A percentile compares a stretch with the other conserved stretches of the same genome.
Conservation (phyloP, 352 stramenopile genomes). For the Globisporangium cederbergense region DNA sequence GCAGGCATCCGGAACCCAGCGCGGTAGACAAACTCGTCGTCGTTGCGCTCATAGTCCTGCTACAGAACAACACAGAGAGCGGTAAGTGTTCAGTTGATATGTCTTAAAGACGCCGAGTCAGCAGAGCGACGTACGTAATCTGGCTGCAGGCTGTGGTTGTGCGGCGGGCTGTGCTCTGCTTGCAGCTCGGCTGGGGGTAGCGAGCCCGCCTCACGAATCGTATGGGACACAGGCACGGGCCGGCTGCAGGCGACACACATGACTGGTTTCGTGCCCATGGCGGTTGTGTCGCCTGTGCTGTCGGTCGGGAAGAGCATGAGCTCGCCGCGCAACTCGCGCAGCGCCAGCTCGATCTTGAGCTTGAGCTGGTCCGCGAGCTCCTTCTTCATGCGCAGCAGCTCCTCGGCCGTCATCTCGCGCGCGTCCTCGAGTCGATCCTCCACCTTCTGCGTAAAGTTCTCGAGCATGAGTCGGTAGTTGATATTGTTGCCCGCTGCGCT, state of each 20-base stretch:
- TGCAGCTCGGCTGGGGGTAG: slow-evolving; percentile 38
- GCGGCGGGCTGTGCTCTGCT: slow-evolving; percentile 19
- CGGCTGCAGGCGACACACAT: slow-evolving; percentile 84
- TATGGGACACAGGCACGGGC: slow-evolving; percentile 55
- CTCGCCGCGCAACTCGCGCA: slow-evolving; percentile 63
- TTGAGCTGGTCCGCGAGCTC: slow-evolving; percentile 70
- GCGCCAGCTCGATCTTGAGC: slow-evolving; percentile 41
- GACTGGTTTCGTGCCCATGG: slow-evolving; percentile 72
- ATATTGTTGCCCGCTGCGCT: slow-evolving; percentile 42
- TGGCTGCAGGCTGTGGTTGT: slow-evolving; percentile 15
- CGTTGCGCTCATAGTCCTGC: slow-evolving; percentile 56
- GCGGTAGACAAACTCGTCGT: slow-evolving; percentile 80
- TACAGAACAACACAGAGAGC: slow-evolving; percentile 13
- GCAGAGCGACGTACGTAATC: slow-evolving; percentile 19
- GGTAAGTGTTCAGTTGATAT: not conserved
- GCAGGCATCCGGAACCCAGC: slow-evolving; percentile 83
- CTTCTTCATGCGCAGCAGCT: slow-evolving; percentile 55
- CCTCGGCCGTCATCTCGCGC: slow-evolving; percentile 54
- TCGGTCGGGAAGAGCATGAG: slow-evolving; percentile 47
- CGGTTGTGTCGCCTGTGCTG: slow-evolving; percentile 58
- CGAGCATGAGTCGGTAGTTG: slow-evolving; percentile 66
- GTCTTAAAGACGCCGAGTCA: not conserved
- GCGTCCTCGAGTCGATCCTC: slow-evolving; percentile 64
- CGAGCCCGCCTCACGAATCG: slow-evolving; percentile 50
- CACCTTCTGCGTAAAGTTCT: slow-evolving; percentile 75